Conservation (phyloP, 192 early-diverging fungal species). For the Coemansia sp. region DNA sequence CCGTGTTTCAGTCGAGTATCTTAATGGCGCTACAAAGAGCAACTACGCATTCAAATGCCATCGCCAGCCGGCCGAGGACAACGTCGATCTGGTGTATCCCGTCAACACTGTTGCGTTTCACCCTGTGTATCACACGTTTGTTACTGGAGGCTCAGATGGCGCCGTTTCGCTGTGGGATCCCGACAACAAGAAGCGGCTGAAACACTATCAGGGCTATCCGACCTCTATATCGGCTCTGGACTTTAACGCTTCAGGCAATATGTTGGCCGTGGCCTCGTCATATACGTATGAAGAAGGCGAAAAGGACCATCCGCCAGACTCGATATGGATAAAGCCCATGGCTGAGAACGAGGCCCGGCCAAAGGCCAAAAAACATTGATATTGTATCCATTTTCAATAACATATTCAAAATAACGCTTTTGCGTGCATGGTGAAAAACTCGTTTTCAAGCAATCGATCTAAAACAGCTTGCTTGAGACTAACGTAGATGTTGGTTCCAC, state of each 20-base stretch:
- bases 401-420: background rate
- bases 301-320: conserved; percentile 78
- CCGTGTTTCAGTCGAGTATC: conserved; percentile 89
- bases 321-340: conserved; percentile 76
- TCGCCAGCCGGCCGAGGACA: conserved; percentile 68
- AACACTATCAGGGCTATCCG: conserved; percentile 79
- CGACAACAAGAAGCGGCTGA: conserved; percentile 82
- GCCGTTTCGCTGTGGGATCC: conserved; percentile 92
- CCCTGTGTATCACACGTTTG: conserved; percentile 91
- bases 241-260: conserved; percentile 76
- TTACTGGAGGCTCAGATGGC: conserved; percentile 92
- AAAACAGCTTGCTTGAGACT: conserved; percentile 15
- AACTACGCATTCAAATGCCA: conserved; percentile 99
- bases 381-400: conserved; percentile 1
- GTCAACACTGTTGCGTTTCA: conserved; percentile 93
- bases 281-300: conserved; percentile 97
- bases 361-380: conserved; percentile 43
- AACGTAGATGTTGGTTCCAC: conserved; percentile 21
- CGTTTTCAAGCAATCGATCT: conserved; percentile 6
- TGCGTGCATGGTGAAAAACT: conserved; percentile 28
- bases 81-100: conserved; percentile 82
- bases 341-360: conserved; percentile 62
- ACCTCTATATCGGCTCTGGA: conserved; percentile 77
- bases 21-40: conserved; percentile 67
- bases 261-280: conserved; percentile 82